These are phyloP conservation scores for Fusarium circinatum DNA, from an alignment of 2,329 filamentous ascomycete species.

Conservation along the genomic window DNA sequence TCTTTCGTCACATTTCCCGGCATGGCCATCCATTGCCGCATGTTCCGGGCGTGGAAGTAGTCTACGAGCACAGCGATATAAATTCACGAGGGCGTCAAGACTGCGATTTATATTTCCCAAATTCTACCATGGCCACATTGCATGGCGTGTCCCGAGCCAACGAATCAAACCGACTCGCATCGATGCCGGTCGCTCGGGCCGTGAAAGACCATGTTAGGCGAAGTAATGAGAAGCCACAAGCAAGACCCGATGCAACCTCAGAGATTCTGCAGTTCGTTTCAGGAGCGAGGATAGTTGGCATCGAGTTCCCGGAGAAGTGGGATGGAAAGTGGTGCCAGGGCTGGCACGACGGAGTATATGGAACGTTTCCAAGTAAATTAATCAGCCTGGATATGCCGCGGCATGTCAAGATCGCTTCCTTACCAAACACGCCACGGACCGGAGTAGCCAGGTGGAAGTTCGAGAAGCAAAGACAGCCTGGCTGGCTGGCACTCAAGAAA, in stretches of 20 bases:
- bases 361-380: background rate
- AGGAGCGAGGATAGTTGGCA: background rate
- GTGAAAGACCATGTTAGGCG: background rate
- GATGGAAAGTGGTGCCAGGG: background rate
- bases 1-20: background rate
- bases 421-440: background rate
- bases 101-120: background rate
- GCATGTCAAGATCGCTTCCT: background rate
- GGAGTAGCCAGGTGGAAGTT: background rate
- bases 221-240: background rate
- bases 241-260: background rate
- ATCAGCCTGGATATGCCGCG: background rate
- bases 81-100: background rate
- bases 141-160: background rate
- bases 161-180: background rate
- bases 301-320: background rate
- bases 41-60: background rate
- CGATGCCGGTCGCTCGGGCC: background rate
- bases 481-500: background rate
- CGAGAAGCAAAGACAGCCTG: background rate
- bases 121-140: background rate
- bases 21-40: background rate
- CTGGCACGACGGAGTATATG: background rate
- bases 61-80: background rate
- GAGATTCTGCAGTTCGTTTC: background rate